Percentiles rank a stretch among this genome's conserved stretches.
Conservation (phyloP, 164 flowering plant genomes). For the Santalum album region DNA sequence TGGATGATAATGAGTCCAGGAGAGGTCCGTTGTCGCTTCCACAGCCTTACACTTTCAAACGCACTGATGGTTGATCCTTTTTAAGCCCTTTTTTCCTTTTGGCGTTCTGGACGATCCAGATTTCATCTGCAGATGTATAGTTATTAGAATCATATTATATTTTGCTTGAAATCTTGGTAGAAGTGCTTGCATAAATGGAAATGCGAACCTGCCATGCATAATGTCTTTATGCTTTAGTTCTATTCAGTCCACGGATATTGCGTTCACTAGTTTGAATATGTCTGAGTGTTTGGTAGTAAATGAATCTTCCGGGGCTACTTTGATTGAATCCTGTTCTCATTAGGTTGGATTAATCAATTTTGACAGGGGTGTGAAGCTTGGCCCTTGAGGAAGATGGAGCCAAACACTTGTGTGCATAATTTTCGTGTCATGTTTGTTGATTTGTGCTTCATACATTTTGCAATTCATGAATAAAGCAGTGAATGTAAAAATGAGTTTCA, state of each 20-base stretch:
- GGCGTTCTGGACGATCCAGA: too few species aligned
- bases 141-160: too few species aligned
- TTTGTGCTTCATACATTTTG: too few species aligned
- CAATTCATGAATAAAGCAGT: too few species aligned
- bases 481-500: too few species aligned
- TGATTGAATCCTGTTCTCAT: background rate
- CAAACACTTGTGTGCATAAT: background rate
- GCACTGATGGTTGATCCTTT: background rate
- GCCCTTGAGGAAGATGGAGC: conserved; percentile 6
- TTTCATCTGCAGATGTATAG: background rate
- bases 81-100: background rate
- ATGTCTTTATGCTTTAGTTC: too few species aligned
- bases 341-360: conserved; percentile 10
- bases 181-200: too few species aligned
- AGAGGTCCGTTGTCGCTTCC: conserved; percentile 85
- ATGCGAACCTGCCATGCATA: too few species aligned
- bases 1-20: conserved; percentile 61
- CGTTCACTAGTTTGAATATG: too few species aligned
- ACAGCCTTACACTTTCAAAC: conserved; percentile 64
- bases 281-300: background rate
- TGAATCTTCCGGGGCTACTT: background rate
- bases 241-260: too few species aligned
- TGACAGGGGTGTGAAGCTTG: conserved; percentile 14
- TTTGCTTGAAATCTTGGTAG: too few species aligned
- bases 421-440: too few species aligned